A percentile compares a stretch with the other conserved stretches of the same genome.
Conservation (phyloP, 2,329 filamentous ascomycete species). For the Pyrenochaeta sp. region DNA sequence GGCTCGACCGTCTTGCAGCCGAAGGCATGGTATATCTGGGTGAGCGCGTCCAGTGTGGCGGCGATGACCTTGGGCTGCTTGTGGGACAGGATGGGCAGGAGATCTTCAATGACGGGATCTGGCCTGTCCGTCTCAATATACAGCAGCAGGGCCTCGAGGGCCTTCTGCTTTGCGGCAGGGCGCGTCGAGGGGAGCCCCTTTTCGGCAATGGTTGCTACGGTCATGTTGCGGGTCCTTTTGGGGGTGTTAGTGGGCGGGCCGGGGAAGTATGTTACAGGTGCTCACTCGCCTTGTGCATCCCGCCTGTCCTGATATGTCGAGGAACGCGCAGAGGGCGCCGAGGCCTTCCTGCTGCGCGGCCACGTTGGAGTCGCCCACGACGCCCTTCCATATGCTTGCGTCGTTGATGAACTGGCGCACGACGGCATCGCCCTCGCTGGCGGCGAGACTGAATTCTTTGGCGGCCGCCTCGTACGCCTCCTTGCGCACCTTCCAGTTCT, state of each 20-base stretch:
- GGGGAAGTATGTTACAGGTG: too few relatives aligned
- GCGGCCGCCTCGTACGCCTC: constrained; percentile 91
- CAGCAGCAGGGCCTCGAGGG: constrained; percentile 84
- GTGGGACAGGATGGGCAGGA: constrained; percentile 81
- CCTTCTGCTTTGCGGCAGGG: constrained; percentile 85
- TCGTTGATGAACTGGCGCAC: constrained; percentile 91
- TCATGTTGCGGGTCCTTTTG: constrained; percentile 78
- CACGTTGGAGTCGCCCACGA: constrained; percentile 93
- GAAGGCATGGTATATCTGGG: constrained; percentile 88
- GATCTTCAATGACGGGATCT: constrained; percentile 86
- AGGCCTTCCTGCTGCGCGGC: constrained; percentile 95
- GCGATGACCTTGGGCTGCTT: constrained; percentile 91
- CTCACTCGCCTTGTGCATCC: constrained; percentile 71
- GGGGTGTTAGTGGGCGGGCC: too few relatives aligned
- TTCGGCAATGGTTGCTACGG: constrained; percentile 82
- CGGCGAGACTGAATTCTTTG: constrained; percentile 83
- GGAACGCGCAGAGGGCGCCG: constrained; percentile 84
- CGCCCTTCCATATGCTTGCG: constrained; percentile 86
- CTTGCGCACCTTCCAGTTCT: constrained; percentile 98
- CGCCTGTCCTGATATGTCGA: constrained; percentile 87
- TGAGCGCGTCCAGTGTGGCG: constrained; percentile 76
- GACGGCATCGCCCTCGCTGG: constrained; percentile 82
- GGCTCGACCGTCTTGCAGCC: constrained; percentile 94
- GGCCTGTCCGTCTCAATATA: constrained; percentile 90
- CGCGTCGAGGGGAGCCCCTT: constrained; percentile 90